A percentile compares a stretch with the other conserved stretches of the same genome.
phyloP scores from a whole-genome alignment of 345 rosid species.

The Syzygium aromaticum region DNA sequence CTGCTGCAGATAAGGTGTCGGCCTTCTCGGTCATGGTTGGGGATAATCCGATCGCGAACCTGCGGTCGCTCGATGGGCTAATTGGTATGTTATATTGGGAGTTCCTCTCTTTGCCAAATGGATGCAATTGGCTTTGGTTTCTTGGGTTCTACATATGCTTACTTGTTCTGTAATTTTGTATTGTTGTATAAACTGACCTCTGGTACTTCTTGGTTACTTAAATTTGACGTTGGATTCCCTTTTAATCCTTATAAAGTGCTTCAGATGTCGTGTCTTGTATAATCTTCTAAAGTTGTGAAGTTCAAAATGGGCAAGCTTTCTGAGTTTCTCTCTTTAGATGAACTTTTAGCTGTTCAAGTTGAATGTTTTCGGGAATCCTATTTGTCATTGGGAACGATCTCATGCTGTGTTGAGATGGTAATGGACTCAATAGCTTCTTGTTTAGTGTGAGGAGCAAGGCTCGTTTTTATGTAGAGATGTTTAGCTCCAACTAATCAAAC shows the following conservation, averaged over 20 bases:
- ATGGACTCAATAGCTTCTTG: background rate
- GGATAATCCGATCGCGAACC: slow-evolving; percentile 83
- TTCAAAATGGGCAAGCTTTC: background rate
- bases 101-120: background rate
- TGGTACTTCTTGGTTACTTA: background rate
- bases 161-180: background rate
- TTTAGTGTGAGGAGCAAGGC: background rate
- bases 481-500: background rate
- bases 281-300: background rate
- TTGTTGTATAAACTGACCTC: background rate
- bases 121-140: background rate
- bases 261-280: background rate
- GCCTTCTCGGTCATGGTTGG: slow-evolving; percentile 84
- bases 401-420: background rate
- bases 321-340: background rate
- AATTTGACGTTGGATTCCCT: background rate
- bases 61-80: slow-evolving; percentile 87
- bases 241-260: background rate
- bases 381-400: background rate
- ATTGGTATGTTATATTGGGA: slow-evolving; percentile 41
- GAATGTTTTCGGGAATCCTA: background rate
- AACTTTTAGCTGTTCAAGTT: background rate
- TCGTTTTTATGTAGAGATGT: background rate
- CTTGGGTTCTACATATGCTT: background rate
- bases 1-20: slow-evolving; percentile 86